These are phyloP conservation scores for Fusarium newnesense DNA, from an alignment of 2,329 filamentous ascomycete species.

Conservation along the genomic window DNA sequence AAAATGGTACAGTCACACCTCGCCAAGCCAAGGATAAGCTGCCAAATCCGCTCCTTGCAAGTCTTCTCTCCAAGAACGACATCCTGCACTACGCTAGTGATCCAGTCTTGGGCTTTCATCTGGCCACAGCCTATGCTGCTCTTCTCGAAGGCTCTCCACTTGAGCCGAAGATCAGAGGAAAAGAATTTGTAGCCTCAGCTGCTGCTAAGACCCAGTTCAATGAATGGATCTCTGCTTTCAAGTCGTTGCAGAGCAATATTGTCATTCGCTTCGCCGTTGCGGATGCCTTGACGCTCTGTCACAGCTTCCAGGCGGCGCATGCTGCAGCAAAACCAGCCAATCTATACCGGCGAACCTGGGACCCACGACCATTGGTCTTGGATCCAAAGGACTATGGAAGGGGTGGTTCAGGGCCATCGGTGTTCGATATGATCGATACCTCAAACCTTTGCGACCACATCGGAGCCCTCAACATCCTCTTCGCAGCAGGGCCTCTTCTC, in stretches of 20 bases:
- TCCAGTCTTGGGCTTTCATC: slow-evolving; percentile 66
- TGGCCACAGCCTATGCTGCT: slow-evolving; percentile 58
- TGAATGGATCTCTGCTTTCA: slow-evolving; percentile 57
- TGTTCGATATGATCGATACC: slow-evolving; percentile 68
- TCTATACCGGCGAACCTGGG: slow-evolving; percentile 55
- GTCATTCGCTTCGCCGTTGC: slow-evolving; percentile 58
- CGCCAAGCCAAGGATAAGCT: slow-evolving; percentile 17
- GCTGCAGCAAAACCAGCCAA: slow-evolving; percentile 49
- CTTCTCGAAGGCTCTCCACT: slow-evolving; percentile 54
- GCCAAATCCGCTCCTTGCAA: slow-evolving; percentile 60
- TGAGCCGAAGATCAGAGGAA: slow-evolving; percentile 26
- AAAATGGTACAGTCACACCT: slow-evolving; percentile 47
- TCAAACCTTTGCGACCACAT: slow-evolving; percentile 56
- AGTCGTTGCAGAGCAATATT: slow-evolving; percentile 44
- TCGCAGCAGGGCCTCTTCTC: slow-evolving; percentile 60
- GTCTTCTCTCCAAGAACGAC: slow-evolving; percentile 47
- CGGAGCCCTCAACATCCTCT: slow-evolving; percentile 50
- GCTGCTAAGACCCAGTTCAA: slow-evolving; percentile 58
- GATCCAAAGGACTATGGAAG: slow-evolving; percentile 54
- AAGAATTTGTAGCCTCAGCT: slow-evolving; percentile 41
- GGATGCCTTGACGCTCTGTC: slow-evolving; percentile 63
- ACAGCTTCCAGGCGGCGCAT: slow-evolving; percentile 59
- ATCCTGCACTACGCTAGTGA: slow-evolving; percentile 60
- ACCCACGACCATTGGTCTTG: slow-evolving; percentile 53
- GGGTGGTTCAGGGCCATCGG: slow-evolving; percentile 48